These are phyloP conservation scores for Pelargonium citronellum DNA, from an alignment of 441 rosid genomes.

Conservation along the genomic window DNA sequence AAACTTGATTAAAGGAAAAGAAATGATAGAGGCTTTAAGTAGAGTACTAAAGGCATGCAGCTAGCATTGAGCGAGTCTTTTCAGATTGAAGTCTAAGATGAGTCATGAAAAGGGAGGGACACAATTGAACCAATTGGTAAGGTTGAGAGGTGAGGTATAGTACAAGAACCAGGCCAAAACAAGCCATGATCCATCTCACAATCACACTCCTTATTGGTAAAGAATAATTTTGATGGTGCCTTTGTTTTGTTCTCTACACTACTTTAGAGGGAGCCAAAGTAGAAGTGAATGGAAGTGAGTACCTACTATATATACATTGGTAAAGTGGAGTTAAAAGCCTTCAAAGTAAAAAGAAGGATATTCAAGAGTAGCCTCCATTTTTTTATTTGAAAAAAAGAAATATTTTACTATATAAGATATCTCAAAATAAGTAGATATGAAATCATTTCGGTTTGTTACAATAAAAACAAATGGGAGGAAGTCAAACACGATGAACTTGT, in stretches of 20 bases:
- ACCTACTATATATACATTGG: conserved; percentile 3
- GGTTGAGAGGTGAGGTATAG: background rate
- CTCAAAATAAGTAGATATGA: too few species aligned
- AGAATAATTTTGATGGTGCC: background rate
- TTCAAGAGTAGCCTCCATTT: conserved; percentile 1
- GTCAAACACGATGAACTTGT: too few species aligned
- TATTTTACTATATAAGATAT: too few species aligned
- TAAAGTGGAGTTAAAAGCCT: background rate
- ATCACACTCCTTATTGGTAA: background rate
- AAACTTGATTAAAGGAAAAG: too few species aligned
- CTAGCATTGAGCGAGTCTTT: too few species aligned
- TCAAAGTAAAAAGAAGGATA: background rate
- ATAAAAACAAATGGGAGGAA: too few species aligned
- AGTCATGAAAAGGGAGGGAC: too few species aligned
- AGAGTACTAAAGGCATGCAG: too few species aligned
- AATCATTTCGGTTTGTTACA: too few species aligned
- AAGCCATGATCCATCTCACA: background rate
- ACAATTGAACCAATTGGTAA: too few species aligned
- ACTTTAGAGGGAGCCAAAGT: conserved; percentile 3
- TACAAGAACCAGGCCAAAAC: background rate
- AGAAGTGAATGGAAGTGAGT: background rate
- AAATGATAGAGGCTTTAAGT: too few species aligned
- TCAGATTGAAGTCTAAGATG: too few species aligned
- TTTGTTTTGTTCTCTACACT: background rate
- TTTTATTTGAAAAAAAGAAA: background rate